These are phyloP conservation scores for Xerocomus brunneocitrinus DNA, from an alignment of 768 basidiomycete species.

Conservation along the genomic window DNA sequence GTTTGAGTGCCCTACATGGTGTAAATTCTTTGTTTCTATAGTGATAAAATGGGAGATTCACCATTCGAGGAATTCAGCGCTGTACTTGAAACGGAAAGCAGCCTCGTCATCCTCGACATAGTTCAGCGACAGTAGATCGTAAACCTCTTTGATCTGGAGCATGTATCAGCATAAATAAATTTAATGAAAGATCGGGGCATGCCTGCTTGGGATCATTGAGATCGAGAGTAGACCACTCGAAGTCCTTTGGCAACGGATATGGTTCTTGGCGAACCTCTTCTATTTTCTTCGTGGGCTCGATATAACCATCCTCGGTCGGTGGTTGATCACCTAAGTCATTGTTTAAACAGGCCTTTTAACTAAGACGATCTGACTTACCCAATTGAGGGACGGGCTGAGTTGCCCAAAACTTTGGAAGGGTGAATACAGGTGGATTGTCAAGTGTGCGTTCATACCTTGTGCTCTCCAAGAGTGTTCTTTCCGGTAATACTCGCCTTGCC, in stretches of 20 bases:
- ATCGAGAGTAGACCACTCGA: constrained; percentile 86
- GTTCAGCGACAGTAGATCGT: constrained; percentile 85
- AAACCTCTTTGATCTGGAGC: constrained; percentile 79
- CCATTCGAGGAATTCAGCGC: constrained; percentile 92
- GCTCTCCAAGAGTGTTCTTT: constrained; percentile 78
- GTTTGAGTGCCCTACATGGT: constrained; percentile 76
- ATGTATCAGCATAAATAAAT: constrained; percentile 1
- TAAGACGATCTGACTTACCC: constrained; percentile 38
- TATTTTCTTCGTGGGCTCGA: constrained; percentile 73
- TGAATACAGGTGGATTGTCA: constrained; percentile 1
- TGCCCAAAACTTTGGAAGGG: constrained; percentile 74
- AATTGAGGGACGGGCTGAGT: constrained; percentile 96
- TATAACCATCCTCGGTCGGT: constrained; percentile 75
- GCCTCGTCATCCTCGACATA: constrained; percentile 98
- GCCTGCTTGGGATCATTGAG: constrained; percentile 75
- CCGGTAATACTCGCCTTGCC: constrained; percentile 76
- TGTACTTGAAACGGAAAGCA: constrained; percentile 95
- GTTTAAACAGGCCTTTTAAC: background rate
- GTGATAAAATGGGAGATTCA: constrained; percentile 27
- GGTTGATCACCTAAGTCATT: constrained; percentile 50
- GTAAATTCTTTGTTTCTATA: background rate
- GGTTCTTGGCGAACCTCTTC: constrained; percentile 86
- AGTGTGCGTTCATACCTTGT: constrained; percentile 58
- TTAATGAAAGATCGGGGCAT: background rate
- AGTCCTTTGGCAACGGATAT: constrained; percentile 84